phyloP scores from a whole-genome alignment of 2,329 filamentous ascomycete species.

The Penicillium sp. region DNA sequence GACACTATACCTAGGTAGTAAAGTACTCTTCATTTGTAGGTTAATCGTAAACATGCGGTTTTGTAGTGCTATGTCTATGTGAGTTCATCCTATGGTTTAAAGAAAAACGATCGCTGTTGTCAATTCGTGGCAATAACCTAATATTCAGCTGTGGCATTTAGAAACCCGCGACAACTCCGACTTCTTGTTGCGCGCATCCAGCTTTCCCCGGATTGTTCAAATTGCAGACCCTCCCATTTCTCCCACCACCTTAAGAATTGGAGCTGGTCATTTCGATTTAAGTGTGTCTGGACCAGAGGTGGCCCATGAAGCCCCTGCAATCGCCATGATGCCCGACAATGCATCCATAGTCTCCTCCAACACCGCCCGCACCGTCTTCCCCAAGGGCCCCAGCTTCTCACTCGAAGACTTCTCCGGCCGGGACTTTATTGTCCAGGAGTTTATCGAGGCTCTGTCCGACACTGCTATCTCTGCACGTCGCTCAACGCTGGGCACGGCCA shows the following conservation, averaged over 20 bases:
- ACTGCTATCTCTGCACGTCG: slow-evolving; percentile 74
- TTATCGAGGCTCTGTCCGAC: slow-evolving; percentile 89
- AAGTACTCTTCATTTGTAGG: too few relatives aligned
- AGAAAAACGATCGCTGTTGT: neutral
- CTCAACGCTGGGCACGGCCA: slow-evolving; percentile 58
- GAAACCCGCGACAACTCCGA: neutral
- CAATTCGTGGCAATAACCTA: neutral
- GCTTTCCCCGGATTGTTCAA: slow-evolving; percentile 20
- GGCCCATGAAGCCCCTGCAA: slow-evolving; percentile 14
- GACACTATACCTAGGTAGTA: too few relatives aligned
- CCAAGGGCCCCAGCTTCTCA: slow-evolving; percentile 77
- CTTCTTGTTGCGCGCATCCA: neutral
- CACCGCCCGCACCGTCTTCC: slow-evolving; percentile 66
- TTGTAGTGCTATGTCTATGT: neutral
- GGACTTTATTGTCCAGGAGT: slow-evolving; percentile 98
- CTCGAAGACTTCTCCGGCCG: slow-evolving; percentile 84
- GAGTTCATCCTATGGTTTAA: neutral
- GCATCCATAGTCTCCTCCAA: slow-evolving; percentile 41
- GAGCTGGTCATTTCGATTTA: neutral
- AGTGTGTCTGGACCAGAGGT: neutral
- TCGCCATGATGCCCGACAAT: slow-evolving; percentile 39
- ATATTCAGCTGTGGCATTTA: neutral
- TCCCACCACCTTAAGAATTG: neutral
- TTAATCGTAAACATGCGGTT: too few relatives aligned
- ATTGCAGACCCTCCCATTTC: neutral